Evolutionary conservation across 2,329 filamentous ascomycete species (phyloP).

Genomic region (Bimuria novae-zelandiae): DNA sequence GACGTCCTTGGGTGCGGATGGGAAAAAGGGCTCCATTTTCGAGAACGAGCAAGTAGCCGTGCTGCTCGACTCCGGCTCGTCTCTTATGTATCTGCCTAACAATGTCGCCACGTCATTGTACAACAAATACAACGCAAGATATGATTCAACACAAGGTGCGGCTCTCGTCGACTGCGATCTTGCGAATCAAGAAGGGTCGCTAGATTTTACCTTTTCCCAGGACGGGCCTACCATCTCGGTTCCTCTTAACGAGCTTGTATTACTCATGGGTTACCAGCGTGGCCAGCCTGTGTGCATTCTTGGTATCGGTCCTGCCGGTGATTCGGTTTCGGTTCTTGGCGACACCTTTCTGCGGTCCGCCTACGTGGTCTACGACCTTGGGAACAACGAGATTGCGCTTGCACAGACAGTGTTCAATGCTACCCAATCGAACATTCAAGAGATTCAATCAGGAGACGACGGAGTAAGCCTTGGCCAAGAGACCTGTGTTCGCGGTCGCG

Average conservation of each 20-base stretch:
- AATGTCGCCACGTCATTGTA: conserved; percentile 57
- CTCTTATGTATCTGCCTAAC: conserved; percentile 70
- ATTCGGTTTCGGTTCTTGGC: conserved; percentile 58
- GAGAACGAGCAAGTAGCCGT: conserved; percentile 55
- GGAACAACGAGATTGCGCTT: conserved; percentile 63
- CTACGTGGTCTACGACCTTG: conserved; percentile 66
- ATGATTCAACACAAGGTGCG: conserved; percentile 47
- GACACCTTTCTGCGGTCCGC: conserved; percentile 67
- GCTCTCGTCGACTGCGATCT: conserved; percentile 61
- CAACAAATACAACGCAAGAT: conserved; percentile 47
- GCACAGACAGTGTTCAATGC: conserved; percentile 66
- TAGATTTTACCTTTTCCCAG: conserved; percentile 62
- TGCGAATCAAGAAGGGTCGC: conserved; percentile 52
- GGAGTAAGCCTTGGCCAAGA: conserved; percentile 45
- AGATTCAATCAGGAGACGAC: conserved; percentile 56
- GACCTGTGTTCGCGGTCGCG: background rate
- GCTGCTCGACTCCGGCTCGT: conserved; percentile 77
- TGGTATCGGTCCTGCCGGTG: conserved; percentile 55
- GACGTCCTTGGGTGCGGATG: conserved; percentile 52
- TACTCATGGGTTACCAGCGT: conserved; percentile 52
- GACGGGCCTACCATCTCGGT: conserved; percentile 58
- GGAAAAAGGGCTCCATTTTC: conserved; percentile 50
- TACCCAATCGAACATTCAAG: conserved; percentile 54
- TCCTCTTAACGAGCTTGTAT: conserved; percentile 59
- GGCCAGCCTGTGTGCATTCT: conserved; percentile 53